Conservation (phyloP, 2,329 filamentous ascomycete species). For the Alternaria alternata region DNA sequence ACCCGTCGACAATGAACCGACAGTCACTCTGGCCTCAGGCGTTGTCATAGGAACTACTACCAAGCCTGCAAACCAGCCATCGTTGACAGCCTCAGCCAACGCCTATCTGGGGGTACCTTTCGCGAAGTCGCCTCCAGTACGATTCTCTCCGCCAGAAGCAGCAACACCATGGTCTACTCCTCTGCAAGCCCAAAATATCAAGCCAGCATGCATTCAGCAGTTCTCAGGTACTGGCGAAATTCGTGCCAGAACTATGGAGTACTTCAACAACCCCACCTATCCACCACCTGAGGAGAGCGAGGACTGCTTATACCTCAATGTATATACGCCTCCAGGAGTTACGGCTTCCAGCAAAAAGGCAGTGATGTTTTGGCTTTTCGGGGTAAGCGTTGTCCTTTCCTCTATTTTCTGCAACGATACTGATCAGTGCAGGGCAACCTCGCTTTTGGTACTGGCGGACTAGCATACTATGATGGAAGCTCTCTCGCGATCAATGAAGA, state of each 20-base stretch:
- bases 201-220: conserved; percentile 27
- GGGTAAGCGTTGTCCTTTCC: not conserved
- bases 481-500: conserved; percentile 34
- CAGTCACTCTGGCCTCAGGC: conserved; percentile 16
- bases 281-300: conserved; percentile 35
- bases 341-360: conserved; percentile 20
- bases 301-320: conserved; percentile 53
- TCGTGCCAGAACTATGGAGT: conserved; percentile 23
- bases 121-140: conserved; percentile 24
- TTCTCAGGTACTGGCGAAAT: conserved; percentile 17
- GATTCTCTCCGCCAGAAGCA: conserved; percentile 25
- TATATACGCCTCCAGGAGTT: conserved; percentile 34
- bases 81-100: conserved; percentile 18
- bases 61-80: conserved; percentile 13
- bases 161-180: conserved; percentile 21
- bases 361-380: conserved; percentile 24
- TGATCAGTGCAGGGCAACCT: conserved; percentile 29
- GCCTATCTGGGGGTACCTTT: conserved; percentile 27
- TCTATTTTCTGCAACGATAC: not conserved
- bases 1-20: not conserved
- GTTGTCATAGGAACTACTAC: conserved; percentile 17
- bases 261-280: conserved; percentile 20
- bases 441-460: conserved; percentile 27
- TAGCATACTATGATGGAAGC: conserved; percentile 30
- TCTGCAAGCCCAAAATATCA: conserved; percentile 17